phyloP scores from a whole-genome alignment of 495 filamentous ascomycete species.

The Glarea lozoyensis region DNA sequence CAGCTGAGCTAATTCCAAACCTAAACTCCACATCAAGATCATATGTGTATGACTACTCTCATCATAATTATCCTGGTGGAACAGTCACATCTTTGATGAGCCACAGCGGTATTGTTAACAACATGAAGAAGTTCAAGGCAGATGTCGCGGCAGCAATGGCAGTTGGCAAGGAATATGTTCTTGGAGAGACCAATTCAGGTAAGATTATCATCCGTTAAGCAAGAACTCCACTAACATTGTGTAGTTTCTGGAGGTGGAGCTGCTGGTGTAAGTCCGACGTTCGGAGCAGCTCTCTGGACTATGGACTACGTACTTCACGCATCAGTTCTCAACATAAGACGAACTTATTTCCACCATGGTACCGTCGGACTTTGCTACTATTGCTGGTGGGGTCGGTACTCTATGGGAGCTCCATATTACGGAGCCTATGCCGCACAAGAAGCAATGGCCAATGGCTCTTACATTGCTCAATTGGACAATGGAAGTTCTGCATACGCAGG shows the following conservation, averaged over 20 bases:
- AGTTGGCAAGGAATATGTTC: constrained; percentile 41
- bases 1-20: constrained; percentile 36
- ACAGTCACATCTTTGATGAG: constrained; percentile 40
- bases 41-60: constrained; percentile 45
- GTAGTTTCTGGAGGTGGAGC: constrained; percentile 38
- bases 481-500: constrained; percentile 40
- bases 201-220: neutral
- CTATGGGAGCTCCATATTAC: constrained; percentile 48
- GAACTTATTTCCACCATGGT: constrained; percentile 53
- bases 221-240: neutral
- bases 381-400: constrained; percentile 50
- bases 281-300: constrained; percentile 52
- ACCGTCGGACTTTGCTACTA: constrained; percentile 55
- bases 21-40: constrained; percentile 37
- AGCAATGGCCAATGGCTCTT: constrained; percentile 39
- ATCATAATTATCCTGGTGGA: constrained; percentile 53
- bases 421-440: constrained; percentile 47
- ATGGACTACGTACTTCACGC: constrained; percentile 48
- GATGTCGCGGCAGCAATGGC: constrained; percentile 39
- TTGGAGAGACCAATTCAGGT: constrained; percentile 55
- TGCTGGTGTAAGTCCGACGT: constrained; percentile 44
- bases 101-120: constrained; percentile 37
- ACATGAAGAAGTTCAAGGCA: constrained; percentile 37
- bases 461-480: constrained; percentile 41
- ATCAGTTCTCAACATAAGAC: constrained; percentile 34